Conservation (phyloP, 805 yeast genomes). For the Candida boidinii region DNA sequence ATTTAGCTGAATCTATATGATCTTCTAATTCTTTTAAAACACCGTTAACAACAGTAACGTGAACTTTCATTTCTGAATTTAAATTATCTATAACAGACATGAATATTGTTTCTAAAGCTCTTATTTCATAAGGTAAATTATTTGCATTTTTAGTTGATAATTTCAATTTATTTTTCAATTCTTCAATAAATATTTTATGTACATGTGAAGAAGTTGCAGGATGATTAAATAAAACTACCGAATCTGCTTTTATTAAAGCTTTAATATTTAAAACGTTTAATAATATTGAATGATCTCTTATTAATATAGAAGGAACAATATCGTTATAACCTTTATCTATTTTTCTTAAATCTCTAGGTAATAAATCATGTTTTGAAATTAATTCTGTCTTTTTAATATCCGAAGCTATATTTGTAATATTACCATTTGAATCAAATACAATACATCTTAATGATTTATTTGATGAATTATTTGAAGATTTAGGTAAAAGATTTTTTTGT, state of each 20-base stretch:
- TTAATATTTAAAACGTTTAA: slow-evolving; percentile 40
- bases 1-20: slow-evolving; percentile 69
- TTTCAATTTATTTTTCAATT: slow-evolving; percentile 30
- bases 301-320: slow-evolving; percentile 48
- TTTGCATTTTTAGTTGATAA: slow-evolving; percentile 23
- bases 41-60: slow-evolving; percentile 64
- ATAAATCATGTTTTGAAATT: slow-evolving; percentile 34
- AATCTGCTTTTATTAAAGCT: slow-evolving; percentile 44
- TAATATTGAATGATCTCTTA: slow-evolving; percentile 37
- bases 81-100: slow-evolving; percentile 72
- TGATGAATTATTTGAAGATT: slow-evolving; percentile 4
- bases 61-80: slow-evolving; percentile 81
- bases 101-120: slow-evolving; percentile 84
- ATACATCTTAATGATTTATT: slow-evolving; percentile 30
- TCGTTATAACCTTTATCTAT: slow-evolving; percentile 38
- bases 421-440: slow-evolving; percentile 38
- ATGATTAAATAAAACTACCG: slow-evolving; percentile 40
- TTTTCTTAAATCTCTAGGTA: slow-evolving; percentile 47
- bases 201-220: slow-evolving; percentile 39
- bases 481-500: slow-evolving; percentile 18
- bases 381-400: slow-evolving; percentile 35
- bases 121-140: slow-evolving; percentile 72
- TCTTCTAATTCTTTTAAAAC: slow-evolving; percentile 72
- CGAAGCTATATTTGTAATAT: slow-evolving; percentile 34
- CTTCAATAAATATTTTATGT: slow-evolving; percentile 33